Percentiles rank a stretch among this genome's conserved stretches.
Evolutionary conservation across 1,139 yeast species (phyloP).

Genomic region (Debaryomyces singareniensis): DNA sequence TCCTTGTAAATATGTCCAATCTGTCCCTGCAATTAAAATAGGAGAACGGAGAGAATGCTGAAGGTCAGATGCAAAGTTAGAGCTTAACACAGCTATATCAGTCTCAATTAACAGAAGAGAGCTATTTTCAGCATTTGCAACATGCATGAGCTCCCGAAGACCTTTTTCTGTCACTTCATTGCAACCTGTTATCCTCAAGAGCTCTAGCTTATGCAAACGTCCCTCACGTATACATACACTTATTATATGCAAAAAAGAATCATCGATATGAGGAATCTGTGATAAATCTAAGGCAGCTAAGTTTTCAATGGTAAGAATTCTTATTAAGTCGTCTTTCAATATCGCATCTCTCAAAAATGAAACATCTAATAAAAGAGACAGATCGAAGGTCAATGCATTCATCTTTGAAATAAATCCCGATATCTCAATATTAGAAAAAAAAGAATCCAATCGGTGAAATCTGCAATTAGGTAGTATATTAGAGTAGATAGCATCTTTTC

Average conservation of each 20-base stretch:
- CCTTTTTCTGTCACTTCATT: conserved; percentile 1
- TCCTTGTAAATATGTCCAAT: neutral
- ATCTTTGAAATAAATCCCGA: conserved; percentile 14
- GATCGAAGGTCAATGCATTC: conserved; percentile 9
- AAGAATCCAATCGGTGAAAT: conserved; percentile 28
- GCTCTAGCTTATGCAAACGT: conserved; percentile 8
- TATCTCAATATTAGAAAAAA: conserved; percentile 23
- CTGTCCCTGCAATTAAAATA: neutral
- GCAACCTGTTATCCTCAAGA: conserved; percentile 6
- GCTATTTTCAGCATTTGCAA: too few relatives aligned
- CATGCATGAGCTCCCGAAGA: too few relatives aligned
- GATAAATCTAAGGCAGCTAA: conserved; percentile 31
- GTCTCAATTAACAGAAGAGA: too few relatives aligned
- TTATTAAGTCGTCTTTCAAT: conserved; percentile 19
- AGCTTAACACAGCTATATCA: too few relatives aligned
- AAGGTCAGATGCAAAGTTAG: too few relatives aligned
- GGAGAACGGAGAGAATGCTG: too few relatives aligned
- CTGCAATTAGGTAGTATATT: conserved; percentile 9
- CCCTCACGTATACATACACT: conserved; percentile 17
- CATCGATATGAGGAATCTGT: conserved; percentile 21
- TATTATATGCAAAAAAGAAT: conserved; percentile 22
- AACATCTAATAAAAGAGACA: conserved; percentile 16
- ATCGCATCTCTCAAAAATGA: conserved; percentile 7
- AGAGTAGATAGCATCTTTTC: conserved; percentile 6
- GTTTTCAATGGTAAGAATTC: conserved; percentile 23